Evolutionary conservation across 1,284 basidiomycete species (phyloP), one percentile per base, ranked within the genome.

Genomic region (Coniferiporia weirii): DNA sequence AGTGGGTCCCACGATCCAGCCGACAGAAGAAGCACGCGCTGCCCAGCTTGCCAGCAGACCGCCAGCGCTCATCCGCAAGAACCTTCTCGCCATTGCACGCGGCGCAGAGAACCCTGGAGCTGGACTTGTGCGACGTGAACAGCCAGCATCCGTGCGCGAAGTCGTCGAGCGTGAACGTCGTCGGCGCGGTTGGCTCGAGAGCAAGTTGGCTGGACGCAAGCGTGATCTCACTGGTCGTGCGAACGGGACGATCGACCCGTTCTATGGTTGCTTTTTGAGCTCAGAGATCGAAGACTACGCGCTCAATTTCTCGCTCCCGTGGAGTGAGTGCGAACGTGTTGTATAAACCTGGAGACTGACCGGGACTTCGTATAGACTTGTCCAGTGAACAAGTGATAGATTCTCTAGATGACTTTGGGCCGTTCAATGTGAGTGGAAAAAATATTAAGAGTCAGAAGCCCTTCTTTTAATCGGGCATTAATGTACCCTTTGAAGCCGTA

Each of bases 241-340:
- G 5, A 80, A 78, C 61, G 80, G 76, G 20, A 79, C 77, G 0
- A 74, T 85, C 54, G 79, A 85, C 64, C 70, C 80, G 35, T 83
- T 79, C 74, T 85, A 85, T 60, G 82, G 82, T 12, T 86, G 84
- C 67, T 72, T 79, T 58, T 63, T 84, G 6, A 71, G 77, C 32
- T 73, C 79, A 47, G 76, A 80, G 67, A 75, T 82, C 65, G 63
- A 82, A 38, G 83, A 85, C 66, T 85, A 85, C 63, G 81, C 82
- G 17, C 53, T 80, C 61, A 85, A 86, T 65, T 85, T 74, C 65
- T 82, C 78, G 0, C 82, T 76, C 64, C 86, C 86, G 1, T 88
- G 84, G 85, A 81, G 84, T 86, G 69, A 59, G 82, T 72, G 6
- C 19, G 40, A 15, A 34, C 53, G 32, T 40, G 9, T 15, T 3